Percentiles rank a stretch among this genome's conserved stretches.
These are phyloP conservation scores for Angophora floribunda DNA, from an alignment of 345 rosid genomes.

Conservation along the genomic window DNA sequence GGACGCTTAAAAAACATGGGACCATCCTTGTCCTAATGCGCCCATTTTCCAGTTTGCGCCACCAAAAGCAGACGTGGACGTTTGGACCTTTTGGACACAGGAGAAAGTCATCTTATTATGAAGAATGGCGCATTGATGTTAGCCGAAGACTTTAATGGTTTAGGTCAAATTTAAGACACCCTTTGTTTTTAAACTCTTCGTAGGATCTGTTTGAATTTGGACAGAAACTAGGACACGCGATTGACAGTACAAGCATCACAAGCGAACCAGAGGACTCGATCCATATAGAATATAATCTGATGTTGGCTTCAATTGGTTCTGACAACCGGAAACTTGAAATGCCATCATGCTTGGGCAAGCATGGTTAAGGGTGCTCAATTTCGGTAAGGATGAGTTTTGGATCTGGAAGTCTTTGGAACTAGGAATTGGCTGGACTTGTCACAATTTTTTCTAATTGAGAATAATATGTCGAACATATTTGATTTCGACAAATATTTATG, in stretches of 20 bases:
- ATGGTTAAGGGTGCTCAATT: background rate
- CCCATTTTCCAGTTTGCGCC: background rate
- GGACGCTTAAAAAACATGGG: background rate
- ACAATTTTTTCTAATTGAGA: background rate
- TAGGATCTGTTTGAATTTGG: background rate
- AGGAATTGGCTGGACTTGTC: fast-evolving
- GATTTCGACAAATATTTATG: background rate
- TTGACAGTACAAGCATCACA: background rate
- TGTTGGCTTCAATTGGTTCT: background rate
- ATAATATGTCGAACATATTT: background rate
- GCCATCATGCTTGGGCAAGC: background rate
- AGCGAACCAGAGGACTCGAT: background rate
- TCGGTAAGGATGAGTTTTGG: fast-evolving
- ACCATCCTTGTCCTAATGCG: background rate
- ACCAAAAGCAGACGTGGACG: background rate
- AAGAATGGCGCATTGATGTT: background rate
- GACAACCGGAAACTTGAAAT: background rate
- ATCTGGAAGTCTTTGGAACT: background rate
- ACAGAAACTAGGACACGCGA: background rate
- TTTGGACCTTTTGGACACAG: background rate
- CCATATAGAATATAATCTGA: background rate
- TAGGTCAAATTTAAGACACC: background rate
- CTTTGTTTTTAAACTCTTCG: background rate
- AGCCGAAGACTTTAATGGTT: background rate
- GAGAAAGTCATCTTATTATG: background rate